Evolutionary conservation across 768 basidiomycete genomes (phyloP), one percentile per base, ranked within the genome.

Genomic region (Leccinum obscurum): DNA sequence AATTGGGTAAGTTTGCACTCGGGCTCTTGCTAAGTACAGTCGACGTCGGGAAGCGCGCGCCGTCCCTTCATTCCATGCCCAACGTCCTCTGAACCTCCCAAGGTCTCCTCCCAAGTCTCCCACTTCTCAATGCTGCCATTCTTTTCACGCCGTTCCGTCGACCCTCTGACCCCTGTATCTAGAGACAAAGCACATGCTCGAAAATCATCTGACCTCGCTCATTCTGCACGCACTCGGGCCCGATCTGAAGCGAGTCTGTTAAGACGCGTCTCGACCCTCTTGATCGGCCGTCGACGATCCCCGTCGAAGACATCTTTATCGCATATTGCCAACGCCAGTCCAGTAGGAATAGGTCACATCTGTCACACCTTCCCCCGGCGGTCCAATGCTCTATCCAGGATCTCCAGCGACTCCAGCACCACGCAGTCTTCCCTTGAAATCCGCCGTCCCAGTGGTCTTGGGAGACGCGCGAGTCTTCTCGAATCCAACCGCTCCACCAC

Each of bases 381-480:
- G 44, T 26, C 26, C 49, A 14, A 55, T 13, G 11, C 41, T 4
- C 63, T 72, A 37, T 58, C 73, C 1, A 61, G 72, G 30, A 20
- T 61, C n/a, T 73, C 72, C 14, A 68, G 60, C 56, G 61, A 60
- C 44, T 65, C 68, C 2, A 20, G 3, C 44, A 64, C 62, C 6
- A 54, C 65, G 8, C 54, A 56, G 11, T 66, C 70, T 28, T 75
- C 74, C 17, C 70, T 73, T 2, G 72, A 73, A 59, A 73, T 73
- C 39, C 70, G 72, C 35, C 69, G 72, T 14, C 72, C 72, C 10
- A 73, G 72, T 20, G 72, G 72, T 32, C 41, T 73, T 17, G 72
- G 72, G 32, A 63, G 73, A 52, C 68, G 74, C 3, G 72, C 72
- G 3, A 73, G 72, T 46, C 53, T 68, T 17, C 41, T 74, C 26